Conservation (phyloP, 257 asterid species). For the Nicotiana obtusifolia region DNA sequence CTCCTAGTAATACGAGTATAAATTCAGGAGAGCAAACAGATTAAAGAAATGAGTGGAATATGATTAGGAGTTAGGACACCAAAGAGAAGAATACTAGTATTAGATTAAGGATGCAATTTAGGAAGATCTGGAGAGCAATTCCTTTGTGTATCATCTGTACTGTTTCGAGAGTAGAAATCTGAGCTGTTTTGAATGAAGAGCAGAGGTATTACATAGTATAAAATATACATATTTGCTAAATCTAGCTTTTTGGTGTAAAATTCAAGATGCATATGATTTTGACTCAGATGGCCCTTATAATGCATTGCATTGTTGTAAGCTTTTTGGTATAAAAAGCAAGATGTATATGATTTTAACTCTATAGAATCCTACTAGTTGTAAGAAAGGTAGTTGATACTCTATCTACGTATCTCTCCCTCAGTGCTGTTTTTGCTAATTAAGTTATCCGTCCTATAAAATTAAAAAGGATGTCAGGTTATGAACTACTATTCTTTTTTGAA, state of each 20-base stretch:
- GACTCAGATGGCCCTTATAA: neutral
- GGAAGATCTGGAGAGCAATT: neutral
- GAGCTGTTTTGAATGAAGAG: neutral
- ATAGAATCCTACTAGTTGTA: neutral
- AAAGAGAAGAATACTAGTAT: neutral
- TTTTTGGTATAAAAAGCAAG: neutral
- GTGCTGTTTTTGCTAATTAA: neutral
- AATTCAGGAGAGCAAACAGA: neutral
- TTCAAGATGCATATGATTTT: neutral
- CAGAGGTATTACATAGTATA: neutral
- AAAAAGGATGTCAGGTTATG: neutral
- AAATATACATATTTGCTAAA: neutral
- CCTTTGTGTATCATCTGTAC: neutral
- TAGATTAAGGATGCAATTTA: neutral
- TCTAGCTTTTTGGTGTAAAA: neutral
- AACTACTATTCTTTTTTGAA: neutral
- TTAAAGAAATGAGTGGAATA: neutral
- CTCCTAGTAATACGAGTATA: neutral
- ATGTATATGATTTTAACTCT: neutral
- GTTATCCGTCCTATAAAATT: neutral
- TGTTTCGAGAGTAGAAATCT: neutral
- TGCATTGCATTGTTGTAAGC: neutral
- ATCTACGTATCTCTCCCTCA: neutral
- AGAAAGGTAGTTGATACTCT: neutral
- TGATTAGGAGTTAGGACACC: neutral